Evolutionary conservation across 1,139 yeast species (phyloP).

Genomic region (Suhomyces kunorum): DNA sequence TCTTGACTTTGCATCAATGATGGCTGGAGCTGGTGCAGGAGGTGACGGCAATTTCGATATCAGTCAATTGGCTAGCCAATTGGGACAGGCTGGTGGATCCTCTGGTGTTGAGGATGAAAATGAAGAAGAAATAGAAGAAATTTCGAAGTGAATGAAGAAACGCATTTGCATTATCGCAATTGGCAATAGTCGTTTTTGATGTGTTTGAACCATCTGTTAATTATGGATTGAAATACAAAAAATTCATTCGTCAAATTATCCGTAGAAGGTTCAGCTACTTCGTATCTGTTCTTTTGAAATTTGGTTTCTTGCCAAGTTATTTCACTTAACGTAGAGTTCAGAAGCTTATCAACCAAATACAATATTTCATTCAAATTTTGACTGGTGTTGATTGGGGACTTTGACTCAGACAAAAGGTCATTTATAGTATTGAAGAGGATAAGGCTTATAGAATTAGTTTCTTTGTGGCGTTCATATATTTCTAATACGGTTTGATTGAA

Average conservation of each 20-base stretch:
- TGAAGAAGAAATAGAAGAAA: slow-evolving; percentile 32
- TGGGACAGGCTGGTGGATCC: slow-evolving; percentile 42
- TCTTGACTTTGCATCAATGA: slow-evolving; percentile 24
- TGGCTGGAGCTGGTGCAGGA: slow-evolving; percentile 25
- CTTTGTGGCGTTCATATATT: not conserved
- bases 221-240: not conserved
- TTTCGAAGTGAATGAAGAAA: not conserved
- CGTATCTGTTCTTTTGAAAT: no score
- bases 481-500: not conserved
- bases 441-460: not conserved
- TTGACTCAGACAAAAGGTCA: not conserved
- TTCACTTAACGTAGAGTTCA: not conserved
- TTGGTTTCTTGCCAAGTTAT: not conserved
- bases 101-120: slow-evolving; percentile 32
- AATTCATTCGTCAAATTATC: not conserved
- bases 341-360: not conserved
- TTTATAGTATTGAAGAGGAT: not conserved
- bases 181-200: no score
- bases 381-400: no score
- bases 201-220: not conserved
- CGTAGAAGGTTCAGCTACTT: not conserved
- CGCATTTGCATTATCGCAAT: no score
- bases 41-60: slow-evolving; percentile 31
- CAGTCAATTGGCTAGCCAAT: slow-evolving; percentile 45
- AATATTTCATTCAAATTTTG: not conserved